phyloP scores from a whole-genome alignment of 2,329 filamentous ascomycete genomes.

The Botrytis fabae region DNA sequence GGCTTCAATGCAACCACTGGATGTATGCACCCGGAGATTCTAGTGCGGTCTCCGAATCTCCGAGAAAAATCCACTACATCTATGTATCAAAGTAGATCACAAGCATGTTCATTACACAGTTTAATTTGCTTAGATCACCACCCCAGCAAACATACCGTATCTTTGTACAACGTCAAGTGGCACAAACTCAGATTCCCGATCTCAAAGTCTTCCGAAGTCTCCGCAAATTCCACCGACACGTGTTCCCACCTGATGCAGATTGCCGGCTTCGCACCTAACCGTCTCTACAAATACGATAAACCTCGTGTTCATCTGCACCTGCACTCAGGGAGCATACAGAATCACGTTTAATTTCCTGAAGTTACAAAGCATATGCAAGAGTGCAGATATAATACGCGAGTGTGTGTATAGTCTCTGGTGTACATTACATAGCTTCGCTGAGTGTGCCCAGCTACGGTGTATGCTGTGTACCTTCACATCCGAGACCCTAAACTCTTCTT shows the following conservation, averaged over 20 bases:
- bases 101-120: not conserved
- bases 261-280: constrained; percentile 21
- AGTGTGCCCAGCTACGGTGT: not conserved
- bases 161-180: constrained; percentile 2
- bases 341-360: constrained; percentile 23
- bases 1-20: not conserved
- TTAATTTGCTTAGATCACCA: not conserved
- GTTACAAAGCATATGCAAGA: constrained; percentile 15
- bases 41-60: not conserved
- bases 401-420: not conserved
- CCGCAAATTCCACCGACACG: constrained; percentile 19
- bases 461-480: constrained; percentile 14
- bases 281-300: constrained; percentile 20
- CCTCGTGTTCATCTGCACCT: constrained; percentile 18
- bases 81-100: not conserved
- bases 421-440: not conserved
- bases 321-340: constrained; percentile 12
- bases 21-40: not conserved
- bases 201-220: constrained; percentile 13
- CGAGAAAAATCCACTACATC: not conserved
- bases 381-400: constrained; percentile 3
- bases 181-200: constrained; percentile 17
- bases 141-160: constrained; percentile 10
- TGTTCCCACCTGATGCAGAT: constrained; percentile 19
- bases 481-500: constrained; percentile 10